Percentiles rank a stretch among this genome's conserved stretches.
Conservation (phyloP, 345 rosid genomes). For the Sapria himalayana region DNA sequence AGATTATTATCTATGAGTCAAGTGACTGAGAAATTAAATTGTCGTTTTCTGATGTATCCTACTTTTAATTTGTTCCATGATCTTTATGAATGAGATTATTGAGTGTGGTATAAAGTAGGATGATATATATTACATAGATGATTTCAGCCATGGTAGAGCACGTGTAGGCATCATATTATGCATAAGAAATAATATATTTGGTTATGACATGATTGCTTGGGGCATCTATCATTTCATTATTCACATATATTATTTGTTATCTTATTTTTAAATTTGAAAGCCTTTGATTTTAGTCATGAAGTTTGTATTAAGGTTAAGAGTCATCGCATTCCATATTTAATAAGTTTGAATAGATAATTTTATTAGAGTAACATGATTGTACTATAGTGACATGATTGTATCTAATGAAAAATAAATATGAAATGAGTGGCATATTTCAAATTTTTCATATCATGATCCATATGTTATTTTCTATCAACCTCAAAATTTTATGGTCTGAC, state of each 20-base stretch:
- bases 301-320: neutral
- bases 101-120: neutral
- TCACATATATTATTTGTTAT: neutral
- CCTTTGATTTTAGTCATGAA: neutral
- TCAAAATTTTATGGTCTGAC: neutral
- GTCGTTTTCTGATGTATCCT: too few relatives aligned
- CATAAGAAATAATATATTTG: neutral
- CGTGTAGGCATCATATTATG: neutral
- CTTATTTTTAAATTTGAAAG: neutral
- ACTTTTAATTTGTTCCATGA: too few relatives aligned
- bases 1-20: conserved; percentile 1
- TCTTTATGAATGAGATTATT: neutral
- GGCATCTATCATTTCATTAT: conserved; percentile 1
- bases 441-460: neutral
- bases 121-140: conserved; percentile 1
- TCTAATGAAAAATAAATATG: too few relatives aligned
- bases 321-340: neutral
- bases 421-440: too few relatives aligned
- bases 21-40: neutral
- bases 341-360: neutral
- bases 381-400: too few relatives aligned
- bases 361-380: too few relatives aligned
- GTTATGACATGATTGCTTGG: conserved; percentile 3
- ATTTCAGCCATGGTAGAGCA: too few relatives aligned
- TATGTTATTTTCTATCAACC: neutral